Percentiles rank a stretch among this genome's conserved stretches.
Evolutionary conservation across 1,139 yeast species (phyloP).

Genomic region (Geotrichum carabidarum): DNA sequence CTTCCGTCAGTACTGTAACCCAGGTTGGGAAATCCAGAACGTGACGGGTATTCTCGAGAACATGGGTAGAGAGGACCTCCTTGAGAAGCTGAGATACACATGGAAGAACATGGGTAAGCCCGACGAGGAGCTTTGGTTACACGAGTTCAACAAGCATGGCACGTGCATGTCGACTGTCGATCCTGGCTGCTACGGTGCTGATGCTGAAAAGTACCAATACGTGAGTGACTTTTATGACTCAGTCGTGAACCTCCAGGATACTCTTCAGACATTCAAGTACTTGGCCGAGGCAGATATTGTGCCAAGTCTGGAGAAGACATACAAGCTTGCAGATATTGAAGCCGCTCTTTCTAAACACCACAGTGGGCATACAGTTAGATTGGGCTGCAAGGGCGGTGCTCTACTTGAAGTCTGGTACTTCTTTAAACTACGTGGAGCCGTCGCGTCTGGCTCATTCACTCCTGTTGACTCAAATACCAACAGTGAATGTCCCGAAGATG

Average conservation of each 20-base stretch:
- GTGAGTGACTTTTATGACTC: conserved; percentile 74
- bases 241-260: conserved; percentile 58
- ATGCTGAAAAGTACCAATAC: conserved; percentile 47
- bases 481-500: conserved; percentile 61
- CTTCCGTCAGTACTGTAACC: conserved; percentile 72
- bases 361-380: conserved; percentile 42
- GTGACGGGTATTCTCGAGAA: conserved; percentile 51
- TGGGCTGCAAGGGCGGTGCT: conserved; percentile 60
- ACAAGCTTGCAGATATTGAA: conserved; percentile 59
- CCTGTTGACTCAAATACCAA: conserved; percentile 56
- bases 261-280: conserved; percentile 67
- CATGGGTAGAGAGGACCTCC: conserved; percentile 50
- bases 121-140: conserved; percentile 80
- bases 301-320: conserved; percentile 59
- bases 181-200: conserved; percentile 57
- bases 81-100: conserved; percentile 50
- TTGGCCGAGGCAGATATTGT: conserved; percentile 60
- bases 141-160: conserved; percentile 93
- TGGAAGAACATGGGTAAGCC: conserved; percentile 80
- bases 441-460: conserved; percentile 57
- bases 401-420: conserved; percentile 89
- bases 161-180: conserved; percentile 81
- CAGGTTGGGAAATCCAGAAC: conserved; percentile 50
- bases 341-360: conserved; percentile 53
- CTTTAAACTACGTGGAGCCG: conserved; percentile 72